A percentile compares a stretch with the other conserved stretches of the same genome.
Conservation (phyloP, 2,329 filamentous ascomycete species). For the Ascochyta viciae-villosae region DNA sequence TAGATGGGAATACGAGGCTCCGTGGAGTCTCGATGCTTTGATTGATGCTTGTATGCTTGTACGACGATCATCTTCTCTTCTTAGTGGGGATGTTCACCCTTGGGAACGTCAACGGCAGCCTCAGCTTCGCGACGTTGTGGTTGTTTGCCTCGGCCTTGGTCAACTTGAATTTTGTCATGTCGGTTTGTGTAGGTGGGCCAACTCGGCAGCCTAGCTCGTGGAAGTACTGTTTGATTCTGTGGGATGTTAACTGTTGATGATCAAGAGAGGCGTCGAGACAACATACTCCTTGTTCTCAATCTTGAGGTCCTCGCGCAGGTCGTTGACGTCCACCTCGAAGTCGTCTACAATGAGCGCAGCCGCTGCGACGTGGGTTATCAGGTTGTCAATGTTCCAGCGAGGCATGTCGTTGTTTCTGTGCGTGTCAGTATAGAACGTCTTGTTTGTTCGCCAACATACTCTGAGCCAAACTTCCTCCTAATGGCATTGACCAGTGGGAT, state of each 20-base stretch:
- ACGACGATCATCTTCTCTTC: constrained; percentile 22
- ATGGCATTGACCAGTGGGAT: constrained; percentile 38
- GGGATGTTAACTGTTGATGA: constrained; percentile 17
- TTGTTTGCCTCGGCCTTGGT: constrained; percentile 67
- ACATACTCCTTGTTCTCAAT: constrained; percentile 70
- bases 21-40: constrained; percentile 5
- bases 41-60: constrained; percentile 5
- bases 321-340: constrained; percentile 73
- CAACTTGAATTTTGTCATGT: constrained; percentile 61
- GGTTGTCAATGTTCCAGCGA: constrained; percentile 74
- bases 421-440: constrained; percentile 16
- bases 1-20: constrained; percentile 1
- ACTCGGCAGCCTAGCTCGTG: constrained; percentile 76
- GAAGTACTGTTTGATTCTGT: constrained; percentile 71
- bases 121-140: constrained; percentile 72
- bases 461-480: constrained; percentile 67
- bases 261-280: too few relatives aligned
- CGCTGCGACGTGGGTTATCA: constrained; percentile 76
- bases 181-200: constrained; percentile 53
- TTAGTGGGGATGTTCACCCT: constrained; percentile 54
- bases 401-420: constrained; percentile 61
- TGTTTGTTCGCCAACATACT: constrained; percentile 28
- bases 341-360: constrained; percentile 75
- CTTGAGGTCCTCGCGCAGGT: constrained; percentile 74
- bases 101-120: constrained; percentile 83